phyloP scores from a whole-genome alignment of 768 basidiomycete species.

The Amanita muscaria region DNA sequence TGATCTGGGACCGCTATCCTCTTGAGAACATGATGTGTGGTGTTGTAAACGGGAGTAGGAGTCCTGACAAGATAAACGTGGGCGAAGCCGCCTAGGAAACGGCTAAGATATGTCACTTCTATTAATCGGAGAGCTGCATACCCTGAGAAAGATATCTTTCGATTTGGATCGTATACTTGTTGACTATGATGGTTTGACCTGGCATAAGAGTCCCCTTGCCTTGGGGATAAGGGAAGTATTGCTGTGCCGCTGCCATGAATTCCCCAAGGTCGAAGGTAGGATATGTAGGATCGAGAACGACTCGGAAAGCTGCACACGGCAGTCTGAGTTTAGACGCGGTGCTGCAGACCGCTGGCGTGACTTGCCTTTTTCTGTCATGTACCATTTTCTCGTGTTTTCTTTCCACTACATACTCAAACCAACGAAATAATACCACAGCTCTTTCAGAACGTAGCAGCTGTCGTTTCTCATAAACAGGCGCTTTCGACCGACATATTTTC shows the following conservation, averaged over 20 bases:
- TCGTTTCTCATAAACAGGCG: no score
- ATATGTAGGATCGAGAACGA: background rate
- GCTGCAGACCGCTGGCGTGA: no score
- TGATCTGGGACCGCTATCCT: conserved; percentile 91
- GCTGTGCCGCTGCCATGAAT: conserved; percentile 44
- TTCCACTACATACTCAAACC: no score
- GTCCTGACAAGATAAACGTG: conserved; percentile 95
- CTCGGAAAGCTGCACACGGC: background rate
- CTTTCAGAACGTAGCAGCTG: no score
- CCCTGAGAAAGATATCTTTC: conserved; percentile 96
- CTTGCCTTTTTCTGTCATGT: no score
- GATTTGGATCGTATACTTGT: conserved; percentile 84
- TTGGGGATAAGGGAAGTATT: conserved; percentile 37
- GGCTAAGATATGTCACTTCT: conserved; percentile 11
- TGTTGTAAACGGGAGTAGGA: conserved; percentile 77
- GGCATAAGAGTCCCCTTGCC: conserved; percentile 59
- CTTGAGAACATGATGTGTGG: conserved; percentile 94
- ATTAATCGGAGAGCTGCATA: conserved; percentile 21
- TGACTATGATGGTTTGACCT: conserved; percentile 85
- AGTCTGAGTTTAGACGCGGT: background rate
- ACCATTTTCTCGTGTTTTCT: no score
- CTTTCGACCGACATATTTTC: no score
- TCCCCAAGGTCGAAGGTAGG: background rate
- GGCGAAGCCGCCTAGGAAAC: conserved; percentile 79
- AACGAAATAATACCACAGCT: no score